Conservation (phyloP, 2,329 filamentous ascomycete species). For the Xylariaceae sp. region DNA sequence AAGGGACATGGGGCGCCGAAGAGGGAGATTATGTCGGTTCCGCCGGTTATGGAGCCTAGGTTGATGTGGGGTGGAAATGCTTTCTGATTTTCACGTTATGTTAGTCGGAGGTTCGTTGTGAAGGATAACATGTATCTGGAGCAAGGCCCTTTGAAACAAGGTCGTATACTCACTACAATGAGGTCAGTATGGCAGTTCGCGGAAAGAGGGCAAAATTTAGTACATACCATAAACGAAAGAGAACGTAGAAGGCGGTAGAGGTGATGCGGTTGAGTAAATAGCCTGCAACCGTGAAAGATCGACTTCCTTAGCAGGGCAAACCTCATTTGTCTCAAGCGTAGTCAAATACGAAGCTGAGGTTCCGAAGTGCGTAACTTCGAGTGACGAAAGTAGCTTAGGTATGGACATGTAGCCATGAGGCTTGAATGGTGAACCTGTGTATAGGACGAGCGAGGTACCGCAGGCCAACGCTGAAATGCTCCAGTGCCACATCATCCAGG, state of each 20-base stretch:
- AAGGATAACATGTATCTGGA: no score
- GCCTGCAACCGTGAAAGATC: constrained; percentile 67
- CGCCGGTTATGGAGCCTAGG: constrained; percentile 88
- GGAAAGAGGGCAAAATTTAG: no score
- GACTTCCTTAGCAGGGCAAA: constrained; percentile 54
- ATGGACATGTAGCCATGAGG: constrained; percentile 77
- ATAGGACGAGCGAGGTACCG: constrained; percentile 79
- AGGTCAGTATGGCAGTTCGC: no score
- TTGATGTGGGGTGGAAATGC: constrained; percentile 79
- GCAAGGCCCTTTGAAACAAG: no score
- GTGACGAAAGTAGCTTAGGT: constrained; percentile 73
- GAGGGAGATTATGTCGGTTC: constrained; percentile 93
- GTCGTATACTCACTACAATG: no score
- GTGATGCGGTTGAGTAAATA: constrained; percentile 92
- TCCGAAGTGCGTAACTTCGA: constrained; percentile 86
- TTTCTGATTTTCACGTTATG: constrained; percentile 25
- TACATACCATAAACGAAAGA: constrained; percentile 66
- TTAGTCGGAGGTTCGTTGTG: no score
- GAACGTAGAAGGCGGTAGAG: constrained; percentile 89
- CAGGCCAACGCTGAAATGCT: constrained; percentile 79
- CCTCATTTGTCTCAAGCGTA: constrained; percentile 74
- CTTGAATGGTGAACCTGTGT: constrained; percentile 87
- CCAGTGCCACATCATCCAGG: constrained; percentile 99
- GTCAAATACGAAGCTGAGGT: constrained; percentile 93
- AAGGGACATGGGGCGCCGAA: constrained; percentile 83